Evolutionary conservation across 805 yeast species (phyloP).

Genomic region (Saccharomycopsis amapae): DNA sequence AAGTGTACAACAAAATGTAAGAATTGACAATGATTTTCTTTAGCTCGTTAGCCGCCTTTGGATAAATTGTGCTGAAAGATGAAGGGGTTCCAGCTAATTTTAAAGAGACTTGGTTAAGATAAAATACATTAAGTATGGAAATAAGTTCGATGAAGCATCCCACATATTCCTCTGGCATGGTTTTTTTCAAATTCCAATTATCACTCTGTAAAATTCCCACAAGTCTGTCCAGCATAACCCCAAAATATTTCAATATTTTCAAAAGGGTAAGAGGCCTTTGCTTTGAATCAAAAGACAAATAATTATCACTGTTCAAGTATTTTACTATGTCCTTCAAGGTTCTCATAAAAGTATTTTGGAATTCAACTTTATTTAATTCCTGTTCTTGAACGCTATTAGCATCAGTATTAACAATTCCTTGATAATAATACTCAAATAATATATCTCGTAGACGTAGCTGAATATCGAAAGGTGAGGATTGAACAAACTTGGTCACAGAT

Average conservation of each 20-base stretch:
- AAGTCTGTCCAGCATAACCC: constrained; percentile 4
- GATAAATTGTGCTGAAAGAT: neutral
- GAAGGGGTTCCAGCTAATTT: neutral
- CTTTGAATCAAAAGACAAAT: neutral
- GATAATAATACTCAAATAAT: constrained; percentile 38
- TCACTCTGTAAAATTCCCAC: neutral
- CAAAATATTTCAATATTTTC: constrained; percentile 8
- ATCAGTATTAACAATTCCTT: neutral
- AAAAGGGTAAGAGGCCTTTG: constrained; percentile 3
- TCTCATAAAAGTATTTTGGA: constrained; percentile 7
- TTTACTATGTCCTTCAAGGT: neutral
- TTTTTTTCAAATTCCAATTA: neutral
- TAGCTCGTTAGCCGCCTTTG: constrained; percentile 4
- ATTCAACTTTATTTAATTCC: neutral
- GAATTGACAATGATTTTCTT: constrained; percentile 9
- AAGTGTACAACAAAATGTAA: constrained; percentile 6
- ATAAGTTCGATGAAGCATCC: constrained; percentile 3
- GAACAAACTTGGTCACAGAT: constrained; percentile 57
- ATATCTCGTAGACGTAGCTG: constrained; percentile 71
- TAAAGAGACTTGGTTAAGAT: constrained; percentile 4
- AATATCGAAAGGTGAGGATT: constrained; percentile 56
- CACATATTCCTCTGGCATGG: neutral
- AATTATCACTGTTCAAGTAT: constrained; percentile 1
- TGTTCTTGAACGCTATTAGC: neutral
- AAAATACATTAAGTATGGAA: constrained; percentile 5